Evolutionary conservation across 2,329 filamentous ascomycete species (phyloP).

Genomic region (Xenoacremonium recifei): DNA sequence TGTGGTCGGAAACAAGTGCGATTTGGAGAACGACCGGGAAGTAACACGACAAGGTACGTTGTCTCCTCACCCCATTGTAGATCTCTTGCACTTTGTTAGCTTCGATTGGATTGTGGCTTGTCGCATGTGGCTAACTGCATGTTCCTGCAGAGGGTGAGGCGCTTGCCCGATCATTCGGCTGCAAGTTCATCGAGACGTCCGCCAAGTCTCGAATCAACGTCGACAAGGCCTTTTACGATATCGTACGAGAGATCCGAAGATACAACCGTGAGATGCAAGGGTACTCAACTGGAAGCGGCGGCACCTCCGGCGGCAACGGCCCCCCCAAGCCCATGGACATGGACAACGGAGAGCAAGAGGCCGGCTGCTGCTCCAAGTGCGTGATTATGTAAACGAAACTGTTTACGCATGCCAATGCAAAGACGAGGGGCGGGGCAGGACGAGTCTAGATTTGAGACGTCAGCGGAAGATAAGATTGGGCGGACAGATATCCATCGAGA

Average conservation of each 20-base stretch:
- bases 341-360: slow-evolving; percentile 63
- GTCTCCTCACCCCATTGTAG: neutral
- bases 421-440: slow-evolving; percentile 8
- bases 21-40: slow-evolving; percentile 89
- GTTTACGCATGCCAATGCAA: slow-evolving; percentile 10
- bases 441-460: slow-evolving; percentile 10
- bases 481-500: slow-evolving; percentile 9
- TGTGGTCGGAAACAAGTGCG: slow-evolving; percentile 98
- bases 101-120: slow-evolving; percentile 2
- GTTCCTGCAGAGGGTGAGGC: slow-evolving; percentile 74
- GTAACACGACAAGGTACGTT: slow-evolving; percentile 87
- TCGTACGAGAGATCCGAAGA: slow-evolving; percentile 94
- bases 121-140: slow-evolving; percentile 11
- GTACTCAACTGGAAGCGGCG: slow-evolving; percentile 70
- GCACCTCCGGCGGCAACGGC: slow-evolving; percentile 59
- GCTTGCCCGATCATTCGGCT: slow-evolving; percentile 82
- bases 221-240: slow-evolving; percentile 97
- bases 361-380: slow-evolving; percentile 83
- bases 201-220: slow-evolving; percentile 98
- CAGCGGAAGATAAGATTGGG: slow-evolving; percentile 9
- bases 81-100: no score
- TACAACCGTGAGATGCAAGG: slow-evolving; percentile 99
- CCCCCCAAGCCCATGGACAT: slow-evolving; percentile 76
- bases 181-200: slow-evolving; percentile 99
- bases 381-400: slow-evolving; percentile 70